Evolutionary conservation across 1,284 basidiomycete species (phyloP), one percentile per base, ranked within the genome.

Genomic region (Coniferiporia sulphurascens): DNA sequence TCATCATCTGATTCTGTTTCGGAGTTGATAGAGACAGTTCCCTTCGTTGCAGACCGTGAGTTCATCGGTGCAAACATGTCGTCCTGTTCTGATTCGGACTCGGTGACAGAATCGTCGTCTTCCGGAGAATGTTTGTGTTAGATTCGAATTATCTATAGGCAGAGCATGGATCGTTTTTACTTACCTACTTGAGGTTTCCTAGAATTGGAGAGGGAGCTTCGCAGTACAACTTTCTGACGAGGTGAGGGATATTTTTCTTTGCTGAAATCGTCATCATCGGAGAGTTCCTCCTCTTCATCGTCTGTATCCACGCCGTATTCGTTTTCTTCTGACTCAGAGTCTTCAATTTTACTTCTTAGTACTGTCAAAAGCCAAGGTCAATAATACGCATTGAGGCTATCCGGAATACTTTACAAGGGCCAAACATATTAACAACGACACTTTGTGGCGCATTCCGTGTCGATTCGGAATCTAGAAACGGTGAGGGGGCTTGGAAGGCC

Each of bases 11-110:
- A 53, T 52, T 65, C 61, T 32, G 58, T 58, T 34, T 51, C 58
- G 13, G 60, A 62, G 21, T 52, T 59, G 3, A 58, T 36, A n/a
- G 17, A 59, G 17, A 41, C 36, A 22, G 44, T 48, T 50, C 27
- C 27, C 27, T 27, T 27, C 27, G 27, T 27, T 5, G 27, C 5
- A 27, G 27, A 5, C 32, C n/a, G 17, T 48, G 46, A 13, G 52
- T 46, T 38, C 22, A 46, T 21, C 7, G 35, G 21, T 5, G 43
- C 51, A 15, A 49, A 54, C 46, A 27, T 22, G 48, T 59, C 60
- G 51, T 58, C 57, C 32, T 45, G 51, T 32, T 81, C 80, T 8
- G 71, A 69, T 58, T 81, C 80, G 17, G 75, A 69, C 62, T 79
- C 76, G n/a, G 77, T 79, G 38, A 70, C 70, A 3, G 78, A 78